phyloP scores from a whole-genome alignment of 192 early-diverging fungal genomes.

The Umbelopsis isabellina region DNA sequence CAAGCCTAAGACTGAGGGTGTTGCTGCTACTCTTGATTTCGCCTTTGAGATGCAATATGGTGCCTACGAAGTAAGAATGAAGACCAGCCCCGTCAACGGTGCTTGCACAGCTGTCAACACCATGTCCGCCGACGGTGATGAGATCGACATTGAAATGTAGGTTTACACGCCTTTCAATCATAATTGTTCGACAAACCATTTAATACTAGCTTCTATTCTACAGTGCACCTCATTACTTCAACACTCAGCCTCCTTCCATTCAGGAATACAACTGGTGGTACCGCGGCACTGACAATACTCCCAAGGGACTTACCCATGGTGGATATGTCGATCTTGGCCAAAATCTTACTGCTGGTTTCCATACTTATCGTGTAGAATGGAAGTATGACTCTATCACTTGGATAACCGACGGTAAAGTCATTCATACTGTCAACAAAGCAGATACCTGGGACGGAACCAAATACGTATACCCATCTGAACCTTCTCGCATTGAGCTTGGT shows the following conservation, averaged over 20 bases:
- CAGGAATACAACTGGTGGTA: slow-evolving; percentile 48
- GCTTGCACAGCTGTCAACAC: slow-evolving; percentile 30
- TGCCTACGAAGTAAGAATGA: slow-evolving; percentile 35
- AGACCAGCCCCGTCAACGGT: slow-evolving; percentile 32
- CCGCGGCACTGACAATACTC: slow-evolving; percentile 24
- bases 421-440: slow-evolving; percentile 36
- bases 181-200: neutral
- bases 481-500: slow-evolving; percentile 41
- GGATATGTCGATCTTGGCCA: slow-evolving; percentile 19
- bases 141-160: slow-evolving; percentile 54
- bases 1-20: neutral
- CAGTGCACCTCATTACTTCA: slow-evolving; percentile 31
- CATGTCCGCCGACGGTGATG: slow-evolving; percentile 44
- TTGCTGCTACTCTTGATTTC: slow-evolving; percentile 14
- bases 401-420: slow-evolving; percentile 41
- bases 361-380: slow-evolving; percentile 49
- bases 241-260: slow-evolving; percentile 6
- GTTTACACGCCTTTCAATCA: neutral
- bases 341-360: slow-evolving; percentile 29
- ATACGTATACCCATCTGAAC: slow-evolving; percentile 28
- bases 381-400: slow-evolving; percentile 34
- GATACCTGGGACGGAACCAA: slow-evolving; percentile 25
- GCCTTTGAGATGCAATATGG: slow-evolving; percentile 44
- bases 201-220: neutral
- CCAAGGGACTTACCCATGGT: slow-evolving; percentile 26